These are phyloP conservation scores for Fusarium duplospermum DNA, from an alignment of 2,329 filamentous ascomycete species.

Conservation along the genomic window DNA sequence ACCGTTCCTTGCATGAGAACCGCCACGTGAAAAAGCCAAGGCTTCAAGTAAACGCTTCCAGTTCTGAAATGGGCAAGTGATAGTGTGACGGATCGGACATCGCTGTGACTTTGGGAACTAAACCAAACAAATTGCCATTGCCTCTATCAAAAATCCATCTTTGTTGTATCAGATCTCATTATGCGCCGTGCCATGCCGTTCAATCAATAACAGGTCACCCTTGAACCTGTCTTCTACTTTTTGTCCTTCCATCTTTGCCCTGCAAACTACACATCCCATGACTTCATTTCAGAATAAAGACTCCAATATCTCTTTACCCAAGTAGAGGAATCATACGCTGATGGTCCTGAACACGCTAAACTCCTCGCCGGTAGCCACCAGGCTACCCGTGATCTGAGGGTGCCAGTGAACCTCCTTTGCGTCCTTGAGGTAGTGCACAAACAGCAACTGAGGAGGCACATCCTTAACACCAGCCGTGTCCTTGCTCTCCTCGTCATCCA, in stretches of 20 bases:
- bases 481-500: slow-evolving; percentile 96
- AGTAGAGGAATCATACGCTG: slow-evolving; percentile 68
- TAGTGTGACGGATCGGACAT: neutral
- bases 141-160: slow-evolving; percentile 29
- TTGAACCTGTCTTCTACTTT: slow-evolving; percentile 28
- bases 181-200: slow-evolving; percentile 40
- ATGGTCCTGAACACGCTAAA: slow-evolving; percentile 91
- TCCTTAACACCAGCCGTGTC: slow-evolving; percentile 89
- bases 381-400: slow-evolving; percentile 88
- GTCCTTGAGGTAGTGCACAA: slow-evolving; percentile 95
- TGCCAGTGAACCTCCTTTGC: slow-evolving; percentile 99
- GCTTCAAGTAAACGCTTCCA: neutral
- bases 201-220: slow-evolving; percentile 35
- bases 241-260: slow-evolving; percentile 21
- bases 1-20: neutral
- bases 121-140: slow-evolving; percentile 19
- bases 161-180: slow-evolving; percentile 28
- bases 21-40: neutral
- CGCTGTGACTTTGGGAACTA: neutral
- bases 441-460: slow-evolving; percentile 92
- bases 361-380: slow-evolving; percentile 90
- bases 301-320: neutral
- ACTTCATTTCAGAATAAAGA: neutral
- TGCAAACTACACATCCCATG: too few relatives aligned
- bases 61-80: neutral